phyloP scores from a whole-genome alignment of 108 stramenopile genomes.

The Discostella pseudostelligera region DNA sequence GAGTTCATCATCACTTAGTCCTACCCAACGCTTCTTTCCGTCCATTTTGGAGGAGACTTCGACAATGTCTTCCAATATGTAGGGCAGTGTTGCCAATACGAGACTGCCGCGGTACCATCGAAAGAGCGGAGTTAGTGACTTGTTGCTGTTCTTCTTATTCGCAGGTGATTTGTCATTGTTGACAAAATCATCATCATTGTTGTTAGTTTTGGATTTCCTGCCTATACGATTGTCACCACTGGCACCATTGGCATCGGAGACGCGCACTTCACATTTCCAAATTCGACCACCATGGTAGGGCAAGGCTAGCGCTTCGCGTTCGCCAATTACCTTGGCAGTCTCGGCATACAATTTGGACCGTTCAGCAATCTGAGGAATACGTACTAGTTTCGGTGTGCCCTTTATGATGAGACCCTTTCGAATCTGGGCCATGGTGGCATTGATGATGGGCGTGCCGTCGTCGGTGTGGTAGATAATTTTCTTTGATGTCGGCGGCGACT shows the following conservation, averaged over 20 bases:
- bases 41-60: conserved; percentile 25
- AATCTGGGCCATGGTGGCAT: conserved; percentile 37
- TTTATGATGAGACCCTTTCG: conserved; percentile 17
- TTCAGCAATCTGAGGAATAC: conserved; percentile 31
- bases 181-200: conserved; percentile 33
- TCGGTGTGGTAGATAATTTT: conserved; percentile 33
- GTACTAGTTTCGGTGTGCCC: conserved; percentile 18
- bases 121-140: conserved; percentile 46
- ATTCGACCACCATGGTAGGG: conserved; percentile 73
- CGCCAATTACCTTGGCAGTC: conserved; percentile 58
- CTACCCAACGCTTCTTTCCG: conserved; percentile 30
- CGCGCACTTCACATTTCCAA: conserved; percentile 58
- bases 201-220: conserved; percentile 8
- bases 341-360: conserved; percentile 59
- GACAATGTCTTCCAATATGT: conserved; percentile 48
- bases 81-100: conserved; percentile 68
- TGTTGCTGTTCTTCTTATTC: conserved; percentile 17
- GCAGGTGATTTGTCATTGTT: conserved; percentile 11
- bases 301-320: conserved; percentile 55
- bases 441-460: conserved; percentile 44
- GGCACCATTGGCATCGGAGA: conserved; percentile 35
- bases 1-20: conserved; percentile 27
- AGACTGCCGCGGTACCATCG: conserved; percentile 43
- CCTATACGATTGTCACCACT: conserved; percentile 33
- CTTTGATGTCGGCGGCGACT: conserved; percentile 1